phyloP scores from a whole-genome alignment of 2,329 filamentous ascomycete genomes.

The Fusarium dimerum region DNA sequence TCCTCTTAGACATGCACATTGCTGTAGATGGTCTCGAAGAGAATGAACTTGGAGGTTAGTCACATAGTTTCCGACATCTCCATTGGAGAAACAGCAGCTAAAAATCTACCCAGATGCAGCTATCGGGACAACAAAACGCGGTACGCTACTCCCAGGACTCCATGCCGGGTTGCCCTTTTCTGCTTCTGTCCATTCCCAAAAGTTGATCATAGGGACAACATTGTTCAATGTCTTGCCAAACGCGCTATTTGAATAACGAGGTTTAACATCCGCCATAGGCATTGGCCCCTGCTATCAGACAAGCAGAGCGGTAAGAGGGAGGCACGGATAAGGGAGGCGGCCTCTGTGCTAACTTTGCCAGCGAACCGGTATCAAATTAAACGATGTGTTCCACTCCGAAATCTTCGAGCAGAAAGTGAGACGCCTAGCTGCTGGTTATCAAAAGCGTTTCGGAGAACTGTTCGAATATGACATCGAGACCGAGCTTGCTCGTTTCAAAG shows the following conservation, averaged over 20 bases:
- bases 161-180: constrained; percentile 10
- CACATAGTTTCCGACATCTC: constrained; percentile 12
- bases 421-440: constrained; percentile 57
- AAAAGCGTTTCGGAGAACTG: constrained; percentile 65
- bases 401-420: constrained; percentile 64
- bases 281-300: constrained; percentile 41
- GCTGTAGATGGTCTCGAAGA: constrained; percentile 71
- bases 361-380: constrained; percentile 66
- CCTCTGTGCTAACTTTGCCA: constrained; percentile 33
- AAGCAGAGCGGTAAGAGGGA: constrained; percentile 29
- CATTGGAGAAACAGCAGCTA: constrained; percentile 29
- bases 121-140: constrained; percentile 41
- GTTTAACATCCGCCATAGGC: constrained; percentile 31
- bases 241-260: constrained; percentile 20
- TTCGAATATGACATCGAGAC: constrained; percentile 65
- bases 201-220: constrained; percentile 13
- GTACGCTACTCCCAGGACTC: constrained; percentile 27
- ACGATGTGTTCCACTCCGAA: constrained; percentile 67
- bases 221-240: constrained; percentile 12
- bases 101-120: constrained; percentile 23
- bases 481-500: constrained; percentile 63
- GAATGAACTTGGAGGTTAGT: constrained; percentile 43
- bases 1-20: constrained; percentile 66
- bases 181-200: constrained; percentile 18
- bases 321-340: constrained; percentile 12